phyloP scores from a whole-genome alignment of 805 yeast species.

The Barnettozyma populi region DNA sequence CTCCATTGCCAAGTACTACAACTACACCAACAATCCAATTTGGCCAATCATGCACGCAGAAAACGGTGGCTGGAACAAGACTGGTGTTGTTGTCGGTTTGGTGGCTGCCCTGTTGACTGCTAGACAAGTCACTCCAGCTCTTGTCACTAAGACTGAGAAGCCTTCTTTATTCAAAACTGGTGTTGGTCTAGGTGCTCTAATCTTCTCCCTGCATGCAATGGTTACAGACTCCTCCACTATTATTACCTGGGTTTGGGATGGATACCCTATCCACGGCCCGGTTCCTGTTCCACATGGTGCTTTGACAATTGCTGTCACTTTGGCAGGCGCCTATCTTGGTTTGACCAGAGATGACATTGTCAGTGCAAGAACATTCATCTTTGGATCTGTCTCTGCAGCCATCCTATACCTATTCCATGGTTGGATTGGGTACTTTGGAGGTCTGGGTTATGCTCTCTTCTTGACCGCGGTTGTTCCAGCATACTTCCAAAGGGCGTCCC shows the following conservation, averaged over 20 bases:
- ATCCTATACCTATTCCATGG: constrained; percentile 47
- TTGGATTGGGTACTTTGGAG: constrained; percentile 77
- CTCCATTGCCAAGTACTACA: constrained; percentile 67
- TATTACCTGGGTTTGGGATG: constrained; percentile 96
- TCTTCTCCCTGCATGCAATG: constrained; percentile 69
- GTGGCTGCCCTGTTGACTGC: constrained; percentile 62
- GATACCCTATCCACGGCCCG: constrained; percentile 84
- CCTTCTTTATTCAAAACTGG: constrained; percentile 47
- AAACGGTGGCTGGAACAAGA: constrained; percentile 81
- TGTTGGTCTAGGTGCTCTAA: constrained; percentile 68
- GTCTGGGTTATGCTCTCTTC: constrained; percentile 58
- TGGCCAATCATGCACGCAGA: constrained; percentile 90
- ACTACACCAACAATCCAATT: constrained; percentile 83
- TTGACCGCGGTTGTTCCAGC: constrained; percentile 61
- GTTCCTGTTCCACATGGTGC: constrained; percentile 79
- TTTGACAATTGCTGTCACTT: constrained; percentile 52
- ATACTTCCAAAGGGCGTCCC: constrained; percentile 51
- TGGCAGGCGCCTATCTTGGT: constrained; percentile 50
- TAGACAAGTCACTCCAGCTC: constrained; percentile 6
- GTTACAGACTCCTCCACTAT: constrained; percentile 80
- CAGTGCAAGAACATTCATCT: constrained; percentile 34
- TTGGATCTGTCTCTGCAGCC: constrained; percentile 37
- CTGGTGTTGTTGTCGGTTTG: constrained; percentile 62
- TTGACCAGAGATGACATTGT: constrained; percentile 18
- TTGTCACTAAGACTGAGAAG: constrained; percentile 19